These are phyloP conservation scores for Penicillium italicum DNA, from an alignment of 2,329 filamentous ascomycete genomes.

Conservation along the genomic window DNA sequence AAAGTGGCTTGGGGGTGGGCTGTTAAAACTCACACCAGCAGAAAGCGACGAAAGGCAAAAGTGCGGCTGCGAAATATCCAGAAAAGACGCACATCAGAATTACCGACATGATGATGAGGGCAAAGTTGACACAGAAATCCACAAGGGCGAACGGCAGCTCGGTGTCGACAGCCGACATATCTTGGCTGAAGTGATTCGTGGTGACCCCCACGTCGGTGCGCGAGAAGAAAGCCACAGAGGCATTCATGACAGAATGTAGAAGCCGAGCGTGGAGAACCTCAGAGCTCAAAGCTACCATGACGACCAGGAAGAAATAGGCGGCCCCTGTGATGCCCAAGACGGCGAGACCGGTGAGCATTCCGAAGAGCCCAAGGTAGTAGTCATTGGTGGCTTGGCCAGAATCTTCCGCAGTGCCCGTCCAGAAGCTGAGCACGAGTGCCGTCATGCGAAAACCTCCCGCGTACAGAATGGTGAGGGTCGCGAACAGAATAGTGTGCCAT, in stretches of 20 bases:
- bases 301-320: not conserved
- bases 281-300: not conserved
- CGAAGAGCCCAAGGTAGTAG: not conserved
- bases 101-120: not conserved
- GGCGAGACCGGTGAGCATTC: not conserved
- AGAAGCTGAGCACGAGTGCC: not conserved
- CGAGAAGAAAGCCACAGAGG: not conserved
- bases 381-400: not conserved
- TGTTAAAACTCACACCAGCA: not conserved
- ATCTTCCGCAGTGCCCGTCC: not conserved
- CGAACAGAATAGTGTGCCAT: not conserved
- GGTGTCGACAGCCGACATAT: not conserved
- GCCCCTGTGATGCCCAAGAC: not conserved
- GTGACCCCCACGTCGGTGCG: not conserved
- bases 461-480: not conserved
- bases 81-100: not conserved
- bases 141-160: not conserved
- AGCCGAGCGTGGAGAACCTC: not conserved
- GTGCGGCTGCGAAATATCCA: not conserved
- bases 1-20: not conserved
- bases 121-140: not conserved
- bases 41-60: not conserved
- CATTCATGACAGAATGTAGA: not conserved
- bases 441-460: not conserved
- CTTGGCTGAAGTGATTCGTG: not conserved